Percentiles rank a stretch among this genome's conserved stretches.
Evolutionary conservation across 495 filamentous ascomycete species (phyloP).

Genomic region (Xylaria bambusicola): DNA sequence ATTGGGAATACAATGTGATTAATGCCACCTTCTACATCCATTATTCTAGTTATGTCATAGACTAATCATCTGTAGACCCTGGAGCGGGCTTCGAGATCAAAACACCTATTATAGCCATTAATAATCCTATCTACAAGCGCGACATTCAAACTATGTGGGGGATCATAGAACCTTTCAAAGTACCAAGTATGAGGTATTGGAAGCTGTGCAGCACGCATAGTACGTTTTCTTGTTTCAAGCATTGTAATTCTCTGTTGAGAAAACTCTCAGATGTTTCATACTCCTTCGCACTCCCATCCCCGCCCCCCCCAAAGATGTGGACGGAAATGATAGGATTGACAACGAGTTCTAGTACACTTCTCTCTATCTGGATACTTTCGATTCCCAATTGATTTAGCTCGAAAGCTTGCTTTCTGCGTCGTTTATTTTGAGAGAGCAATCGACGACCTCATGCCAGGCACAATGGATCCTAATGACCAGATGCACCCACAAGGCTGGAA

Average conservation of each 20-base stretch:
- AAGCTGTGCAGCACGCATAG: background rate
- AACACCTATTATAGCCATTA: background rate
- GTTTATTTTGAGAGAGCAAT: conserved; percentile 11
- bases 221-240: background rate
- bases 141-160: background rate
- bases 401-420: conserved; percentile 13
- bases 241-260: too few species aligned
- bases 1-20: background rate
- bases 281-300: background rate
- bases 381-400: background rate
- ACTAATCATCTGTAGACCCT: too few species aligned
- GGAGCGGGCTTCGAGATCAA: background rate
- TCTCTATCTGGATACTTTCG: background rate
- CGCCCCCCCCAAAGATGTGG: too few species aligned
- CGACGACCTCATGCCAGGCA: conserved; percentile 1
- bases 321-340: background rate
- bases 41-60: background rate
- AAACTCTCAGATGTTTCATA: too few species aligned
- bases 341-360: background rate
- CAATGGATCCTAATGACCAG: background rate
- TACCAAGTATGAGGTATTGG: background rate
- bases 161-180: background rate
- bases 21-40: background rate
- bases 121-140: too few species aligned
- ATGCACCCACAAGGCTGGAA: conserved; percentile 6